These are phyloP conservation scores for Pseudoperonospora humuli DNA, from an alignment of 352 stramenopile genomes.

Conservation along the genomic window DNA sequence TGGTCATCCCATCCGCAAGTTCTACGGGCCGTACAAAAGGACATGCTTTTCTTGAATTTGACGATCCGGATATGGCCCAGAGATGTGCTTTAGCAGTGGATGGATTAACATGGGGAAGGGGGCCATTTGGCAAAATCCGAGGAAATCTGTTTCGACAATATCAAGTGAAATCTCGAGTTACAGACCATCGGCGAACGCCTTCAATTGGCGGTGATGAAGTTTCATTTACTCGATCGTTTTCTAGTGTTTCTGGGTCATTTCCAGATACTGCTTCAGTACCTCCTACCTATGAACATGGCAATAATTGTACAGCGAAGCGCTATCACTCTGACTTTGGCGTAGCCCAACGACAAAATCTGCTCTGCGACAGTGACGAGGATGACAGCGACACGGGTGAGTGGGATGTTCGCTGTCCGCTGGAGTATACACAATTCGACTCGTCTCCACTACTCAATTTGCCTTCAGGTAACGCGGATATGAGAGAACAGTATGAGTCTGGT, in stretches of 20 bases:
- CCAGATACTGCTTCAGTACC: background rate
- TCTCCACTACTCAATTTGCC: slow-evolving; percentile 18
- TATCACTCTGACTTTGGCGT: slow-evolving; percentile 3
- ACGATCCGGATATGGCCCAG: slow-evolving; percentile 54
- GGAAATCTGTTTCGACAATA: slow-evolving; percentile 77
- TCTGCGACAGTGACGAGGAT: slow-evolving; percentile 25
- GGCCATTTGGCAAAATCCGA: slow-evolving; percentile 51
- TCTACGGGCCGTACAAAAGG: slow-evolving; percentile 61
- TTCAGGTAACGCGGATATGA: slow-evolving; percentile 21
- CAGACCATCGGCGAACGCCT: slow-evolving; percentile 4
- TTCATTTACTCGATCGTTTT: slow-evolving; percentile 12
- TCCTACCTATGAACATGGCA: background rate
- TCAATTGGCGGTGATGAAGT: slow-evolving; percentile 1
- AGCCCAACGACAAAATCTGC: slow-evolving; percentile 10
- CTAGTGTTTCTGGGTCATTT: slow-evolving; percentile 1
- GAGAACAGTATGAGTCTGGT: slow-evolving; percentile 15
- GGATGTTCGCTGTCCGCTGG: slow-evolving; percentile 8
- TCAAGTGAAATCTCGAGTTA: slow-evolving; percentile 49
- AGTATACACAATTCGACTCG: slow-evolving; percentile 16
- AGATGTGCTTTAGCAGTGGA: slow-evolving; percentile 51
- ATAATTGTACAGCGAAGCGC: slow-evolving; percentile 2
- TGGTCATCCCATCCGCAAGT: slow-evolving; percentile 62
- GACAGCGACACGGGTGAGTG: slow-evolving; percentile 19
- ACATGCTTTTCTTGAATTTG: slow-evolving; percentile 80
- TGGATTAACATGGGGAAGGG: slow-evolving; percentile 62